These are phyloP conservation scores for Trichoderma parareesei DNA, from an alignment of 495 filamentous ascomycete species.

Conservation along the genomic window DNA sequence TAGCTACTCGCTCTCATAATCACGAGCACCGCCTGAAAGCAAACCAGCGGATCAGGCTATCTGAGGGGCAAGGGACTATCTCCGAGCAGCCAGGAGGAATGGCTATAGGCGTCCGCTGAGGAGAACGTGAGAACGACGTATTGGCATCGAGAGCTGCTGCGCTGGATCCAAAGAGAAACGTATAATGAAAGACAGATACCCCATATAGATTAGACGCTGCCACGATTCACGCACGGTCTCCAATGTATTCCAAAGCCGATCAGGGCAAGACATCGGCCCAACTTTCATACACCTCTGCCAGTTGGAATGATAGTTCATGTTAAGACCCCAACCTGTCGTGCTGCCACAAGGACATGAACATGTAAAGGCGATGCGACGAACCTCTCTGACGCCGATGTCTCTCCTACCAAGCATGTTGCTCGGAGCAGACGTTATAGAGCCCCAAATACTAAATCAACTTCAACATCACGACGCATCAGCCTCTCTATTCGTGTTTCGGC, in stretches of 20 bases:
- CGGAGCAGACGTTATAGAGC: neutral
- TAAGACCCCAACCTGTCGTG: no score
- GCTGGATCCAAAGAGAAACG: neutral
- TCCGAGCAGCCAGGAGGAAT: neutral
- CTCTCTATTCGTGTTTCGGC: no score
- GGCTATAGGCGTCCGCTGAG: neutral
- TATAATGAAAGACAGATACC: slow-evolving; percentile 3
- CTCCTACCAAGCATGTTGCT: no score
- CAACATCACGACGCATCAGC: no score
- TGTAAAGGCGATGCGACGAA: neutral
- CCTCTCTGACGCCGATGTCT: no score
- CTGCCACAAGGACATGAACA: no score
- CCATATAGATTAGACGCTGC: neutral
- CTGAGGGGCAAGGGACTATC: no score
- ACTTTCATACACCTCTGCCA: neutral
- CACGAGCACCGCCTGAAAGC: no score
- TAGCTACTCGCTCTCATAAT: no score
- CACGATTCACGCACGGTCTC: neutral
- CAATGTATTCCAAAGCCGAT: neutral
- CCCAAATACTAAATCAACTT: no score
- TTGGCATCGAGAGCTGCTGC: neutral
- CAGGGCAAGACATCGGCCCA: neutral
- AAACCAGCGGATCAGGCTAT: no score
- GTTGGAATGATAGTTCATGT: neutral
- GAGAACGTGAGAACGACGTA: neutral